A percentile compares a stretch with the other conserved stretches of the same genome.
These are phyloP conservation scores for Candida loeiensis DNA, from an alignment of 805 yeast genomes.

Conservation along the genomic window DNA sequence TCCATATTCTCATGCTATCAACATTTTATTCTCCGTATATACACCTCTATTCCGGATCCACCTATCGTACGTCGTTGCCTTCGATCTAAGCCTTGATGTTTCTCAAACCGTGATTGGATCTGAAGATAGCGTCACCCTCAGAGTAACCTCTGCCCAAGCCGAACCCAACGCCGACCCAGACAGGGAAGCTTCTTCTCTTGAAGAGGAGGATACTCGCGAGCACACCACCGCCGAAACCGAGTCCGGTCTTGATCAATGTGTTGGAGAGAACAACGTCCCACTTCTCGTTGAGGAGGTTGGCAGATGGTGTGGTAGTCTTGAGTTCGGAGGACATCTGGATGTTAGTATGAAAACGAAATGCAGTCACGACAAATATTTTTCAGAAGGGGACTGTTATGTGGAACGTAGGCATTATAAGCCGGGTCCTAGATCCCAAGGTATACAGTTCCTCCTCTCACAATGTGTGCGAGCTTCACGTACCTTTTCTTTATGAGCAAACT, in stretches of 20 bases:
- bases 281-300: conserved; percentile 60
- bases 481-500: conserved; percentile 4
- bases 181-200: conserved; percentile 95
- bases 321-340: conserved; percentile 31
- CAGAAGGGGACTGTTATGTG: no score
- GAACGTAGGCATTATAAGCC: no score
- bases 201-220: conserved; percentile 85
- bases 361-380: no score
- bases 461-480: background rate
- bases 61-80: no score
- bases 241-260: conserved; percentile 88
- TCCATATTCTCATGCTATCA: background rate
- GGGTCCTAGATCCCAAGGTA: no score
- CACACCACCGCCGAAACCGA: conserved; percentile 97
- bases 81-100: conserved; percentile 56
- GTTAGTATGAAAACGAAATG: conserved; percentile 3
- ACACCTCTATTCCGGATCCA: background rate
- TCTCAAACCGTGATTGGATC: conserved; percentile 75
- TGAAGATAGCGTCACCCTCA: conserved; percentile 96
- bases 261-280: conserved; percentile 98
- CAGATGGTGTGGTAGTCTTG: conserved; percentile 42
- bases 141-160: conserved; percentile 98
- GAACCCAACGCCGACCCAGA: conserved; percentile 95
- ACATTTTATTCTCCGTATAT: background rate
- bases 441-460: no score